Evolutionary conservation across 1,139 yeast genomes (phyloP).

Genomic region (Zhuliangozyma blackwelliae): DNA sequence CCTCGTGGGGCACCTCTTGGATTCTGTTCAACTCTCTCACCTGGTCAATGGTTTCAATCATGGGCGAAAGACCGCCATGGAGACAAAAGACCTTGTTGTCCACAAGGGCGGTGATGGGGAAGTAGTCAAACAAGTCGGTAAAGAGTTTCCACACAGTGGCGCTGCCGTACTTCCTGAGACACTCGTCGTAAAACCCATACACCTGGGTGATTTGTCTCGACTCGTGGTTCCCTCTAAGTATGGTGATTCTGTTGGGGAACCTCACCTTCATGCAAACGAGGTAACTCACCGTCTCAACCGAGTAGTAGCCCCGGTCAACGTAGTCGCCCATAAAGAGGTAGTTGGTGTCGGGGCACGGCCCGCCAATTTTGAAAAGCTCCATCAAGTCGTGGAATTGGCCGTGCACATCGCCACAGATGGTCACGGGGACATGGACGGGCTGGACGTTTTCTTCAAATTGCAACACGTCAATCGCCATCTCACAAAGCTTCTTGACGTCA

Average conservation of each 20-base stretch:
- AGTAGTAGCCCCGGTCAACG: slow-evolving; percentile 94
- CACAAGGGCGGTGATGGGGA: slow-evolving; percentile 90
- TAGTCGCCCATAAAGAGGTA: slow-evolving; percentile 91
- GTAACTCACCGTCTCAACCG: slow-evolving; percentile 86
- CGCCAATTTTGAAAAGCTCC: slow-evolving; percentile 87
- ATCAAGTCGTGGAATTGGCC: slow-evolving; percentile 95
- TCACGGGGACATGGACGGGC: slow-evolving; percentile 88
- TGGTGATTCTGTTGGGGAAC: slow-evolving; percentile 89
- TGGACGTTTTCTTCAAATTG: slow-evolving; percentile 92
- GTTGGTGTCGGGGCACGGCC: slow-evolving; percentile 82
- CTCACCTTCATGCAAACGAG: slow-evolving; percentile 90
- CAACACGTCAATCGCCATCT: slow-evolving; percentile 86
- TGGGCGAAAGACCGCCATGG: slow-evolving; percentile 96
- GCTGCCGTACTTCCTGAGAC: slow-evolving; percentile 89
- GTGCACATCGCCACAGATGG: slow-evolving; percentile 98
- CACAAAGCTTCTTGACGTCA: slow-evolving; percentile 77
- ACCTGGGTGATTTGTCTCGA: slow-evolving; percentile 96
- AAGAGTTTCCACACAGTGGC: slow-evolving; percentile 88
- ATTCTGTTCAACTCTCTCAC: slow-evolving; percentile 80
- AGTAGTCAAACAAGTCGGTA: slow-evolving; percentile 81
- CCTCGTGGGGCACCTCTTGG: slow-evolving; percentile 98
- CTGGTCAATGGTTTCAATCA: slow-evolving; percentile 84
- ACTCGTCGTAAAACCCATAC: slow-evolving; percentile 97
- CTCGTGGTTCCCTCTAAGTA: slow-evolving; percentile 96
- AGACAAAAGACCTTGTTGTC: slow-evolving; percentile 89